Base-by-base conservation (phyloP, 257 asterid species). In the Ilex aquifolium region DNA sequence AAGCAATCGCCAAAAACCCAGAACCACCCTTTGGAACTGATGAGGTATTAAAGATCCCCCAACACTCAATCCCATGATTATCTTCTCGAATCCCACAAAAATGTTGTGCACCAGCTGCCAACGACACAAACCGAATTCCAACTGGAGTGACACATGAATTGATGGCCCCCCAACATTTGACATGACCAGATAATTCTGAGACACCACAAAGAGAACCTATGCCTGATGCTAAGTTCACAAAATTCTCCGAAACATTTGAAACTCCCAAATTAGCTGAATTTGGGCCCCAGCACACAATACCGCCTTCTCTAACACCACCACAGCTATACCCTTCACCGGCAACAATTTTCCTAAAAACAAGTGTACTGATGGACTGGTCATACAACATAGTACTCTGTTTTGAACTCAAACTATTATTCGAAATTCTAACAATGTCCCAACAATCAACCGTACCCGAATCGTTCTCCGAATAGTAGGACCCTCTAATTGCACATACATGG, bases 301-400 rank as follows among this genome's bases (percentile, higher is more conserved):
- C 90, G 1, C 95, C 95, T 21, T 81, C 86, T 44, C 72, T 79
- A 6, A 63, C 61, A 56, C 62, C 63, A 29, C 99, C 97, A 65
- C 99, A 92, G 56, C 76, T 89, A 50, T 85, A 92, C 14, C 95
- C 97, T 44, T 89, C 85, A 9, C 97, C 99, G 21, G 99, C 85
- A 74, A 89, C 97, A 7, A 92, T 69, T 12, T 71, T 77, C 32
- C 52, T 73, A 36, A 87, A 80, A 16, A 72, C 84, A 5, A 73
- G 75, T 5, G 61, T 51, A 31, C 71, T 79, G 21, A 72, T 64
- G 56, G 48, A 64, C 66, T 80, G 89, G 61, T 83, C 73, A 36
- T 76, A 76, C 36, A 80, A 85, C 51, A 79, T 78, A 44, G 62
- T 32, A 62, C 85, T 85, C 71, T 81, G 84, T 54, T 44, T 74